Evolutionary conservation across 1,284 basidiomycete genomes (phyloP), one percentile per base, ranked within the genome.

Genomic region (Peniophora sp.): DNA sequence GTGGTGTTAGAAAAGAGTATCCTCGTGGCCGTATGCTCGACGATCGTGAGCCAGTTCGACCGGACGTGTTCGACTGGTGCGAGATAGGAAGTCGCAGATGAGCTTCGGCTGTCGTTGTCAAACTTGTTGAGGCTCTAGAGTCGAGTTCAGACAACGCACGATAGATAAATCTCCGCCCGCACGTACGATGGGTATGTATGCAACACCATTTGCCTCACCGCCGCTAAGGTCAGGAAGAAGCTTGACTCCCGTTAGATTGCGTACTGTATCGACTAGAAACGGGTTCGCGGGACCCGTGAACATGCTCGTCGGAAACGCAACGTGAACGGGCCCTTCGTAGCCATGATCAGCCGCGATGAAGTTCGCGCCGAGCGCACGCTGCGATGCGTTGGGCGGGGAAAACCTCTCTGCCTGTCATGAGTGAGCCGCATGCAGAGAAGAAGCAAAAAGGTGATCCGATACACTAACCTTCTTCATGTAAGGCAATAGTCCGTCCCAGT

Each of bases 201-300:
- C 75, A 1, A 82, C 80, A 39, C 74, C 76, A 54, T 79, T 79
- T 3, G 77, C 71, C 11, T 68, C 65, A 0, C 81, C 81, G 16
- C 78, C 77, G 56, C 77, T 78, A 19, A 79, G 57, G 59, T 84
- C 81, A 22, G 67, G 61, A 52, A 60, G 70, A 38, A 70, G 73
- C 6, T 58, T 62, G 46, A 80, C 73, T 1, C 76, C 75, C 2
- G 75, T 77, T 3, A 78, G 60, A 45, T 67, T 67, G 1, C 69
- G 67, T 38, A 79, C 71, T 2, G 78, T 74, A 48, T 72, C 53
- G 34, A 77, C 64, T 58, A 83, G 84, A 3, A 66, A 70, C 2
- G 62, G 53, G 57, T 80, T 77, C 53, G 80, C 75, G 1, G 75
- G 74, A 2, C 80, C 81, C 9, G 74, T 74, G 55, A 74, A 83